These are phyloP conservation scores for Pelargonium citronellum DNA, from an alignment of 441 rosid genomes.

Conservation along the genomic window DNA sequence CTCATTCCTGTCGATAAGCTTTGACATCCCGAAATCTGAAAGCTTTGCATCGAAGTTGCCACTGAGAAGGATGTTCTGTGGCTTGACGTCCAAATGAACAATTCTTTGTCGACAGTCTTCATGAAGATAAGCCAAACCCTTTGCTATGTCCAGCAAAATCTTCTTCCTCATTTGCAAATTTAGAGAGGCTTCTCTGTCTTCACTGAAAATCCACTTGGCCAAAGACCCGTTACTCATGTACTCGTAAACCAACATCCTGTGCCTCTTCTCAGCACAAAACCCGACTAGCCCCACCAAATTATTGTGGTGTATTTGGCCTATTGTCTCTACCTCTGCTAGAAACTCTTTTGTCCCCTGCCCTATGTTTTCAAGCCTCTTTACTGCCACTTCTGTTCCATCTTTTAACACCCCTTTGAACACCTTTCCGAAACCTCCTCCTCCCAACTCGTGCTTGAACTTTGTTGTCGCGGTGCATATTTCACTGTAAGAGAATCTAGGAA, in stretches of 20 bases:
- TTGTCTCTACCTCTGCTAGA: constrained; percentile 24
- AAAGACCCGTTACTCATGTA: constrained; percentile 27
- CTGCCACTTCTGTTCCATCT: constrained; percentile 22
- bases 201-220: constrained; percentile 25
- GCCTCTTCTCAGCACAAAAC: constrained; percentile 26
- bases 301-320: constrained; percentile 25
- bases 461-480: constrained; percentile 21
- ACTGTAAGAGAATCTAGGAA: constrained; percentile 24
- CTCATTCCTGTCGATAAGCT: constrained; percentile 21
- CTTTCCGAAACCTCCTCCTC: constrained; percentile 32
- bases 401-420: constrained; percentile 26
- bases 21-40: constrained; percentile 36
- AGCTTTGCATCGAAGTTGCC: constrained; percentile 32
- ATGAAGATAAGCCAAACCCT: constrained; percentile 26
- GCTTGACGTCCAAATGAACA: constrained; percentile 26
- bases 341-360: constrained; percentile 26
- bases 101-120: constrained; percentile 26
- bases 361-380: constrained; percentile 20
- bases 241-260: constrained; percentile 29
- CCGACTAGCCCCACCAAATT: constrained; percentile 27
- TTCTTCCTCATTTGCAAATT: constrained; percentile 27
- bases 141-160: constrained; percentile 26
- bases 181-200: constrained; percentile 5
- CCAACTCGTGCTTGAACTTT: constrained; percentile 26
- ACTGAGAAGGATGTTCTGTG: constrained; percentile 29